These are phyloP conservation scores for Kwoniella mangroviensis DNA, from an alignment of 768 basidiomycete species.

Conservation along the genomic window DNA sequence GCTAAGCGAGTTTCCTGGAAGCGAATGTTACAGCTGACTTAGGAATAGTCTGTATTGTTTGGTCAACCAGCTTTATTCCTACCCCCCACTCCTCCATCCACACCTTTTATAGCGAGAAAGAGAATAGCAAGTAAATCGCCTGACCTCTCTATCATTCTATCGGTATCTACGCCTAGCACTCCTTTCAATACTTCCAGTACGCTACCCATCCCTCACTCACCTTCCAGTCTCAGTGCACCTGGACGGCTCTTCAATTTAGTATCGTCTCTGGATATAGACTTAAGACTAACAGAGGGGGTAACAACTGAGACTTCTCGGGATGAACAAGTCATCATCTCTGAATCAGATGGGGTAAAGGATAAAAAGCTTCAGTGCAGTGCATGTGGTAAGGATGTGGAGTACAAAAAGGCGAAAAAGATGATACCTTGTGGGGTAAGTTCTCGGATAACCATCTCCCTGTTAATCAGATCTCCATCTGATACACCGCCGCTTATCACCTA, in stretches of 20 bases:
- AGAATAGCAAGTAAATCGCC: constrained; percentile 16
- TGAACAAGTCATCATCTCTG: not conserved
- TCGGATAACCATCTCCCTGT: not conserved
- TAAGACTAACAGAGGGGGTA: not conserved
- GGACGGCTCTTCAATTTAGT: not conserved
- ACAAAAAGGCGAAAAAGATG: constrained; percentile 22
- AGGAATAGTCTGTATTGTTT: not conserved
- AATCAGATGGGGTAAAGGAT: not conserved
- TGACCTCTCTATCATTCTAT: constrained; percentile 12
- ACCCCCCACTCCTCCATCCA: constrained; percentile 2
- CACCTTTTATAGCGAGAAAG: not conserved
- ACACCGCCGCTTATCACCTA: not conserved
- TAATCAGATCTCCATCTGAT: constrained; percentile 7
- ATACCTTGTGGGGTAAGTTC: constrained; percentile 43
- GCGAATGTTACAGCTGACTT: not conserved
- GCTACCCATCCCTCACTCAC: not conserved
- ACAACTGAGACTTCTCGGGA: not conserved
- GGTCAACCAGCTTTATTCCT: not conserved
- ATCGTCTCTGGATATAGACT: not conserved
- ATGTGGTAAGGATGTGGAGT: constrained; percentile 11
- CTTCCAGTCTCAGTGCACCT: constrained; percentile 16
- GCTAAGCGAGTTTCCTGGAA: not conserved
- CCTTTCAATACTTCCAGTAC: not conserved
- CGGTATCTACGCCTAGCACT: constrained; percentile 8
- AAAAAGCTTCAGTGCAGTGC: constrained; percentile 12